Evolutionary conservation across 2,329 filamentous ascomycete genomes (phyloP).

Genomic region (Lachnellula suecica): DNA sequence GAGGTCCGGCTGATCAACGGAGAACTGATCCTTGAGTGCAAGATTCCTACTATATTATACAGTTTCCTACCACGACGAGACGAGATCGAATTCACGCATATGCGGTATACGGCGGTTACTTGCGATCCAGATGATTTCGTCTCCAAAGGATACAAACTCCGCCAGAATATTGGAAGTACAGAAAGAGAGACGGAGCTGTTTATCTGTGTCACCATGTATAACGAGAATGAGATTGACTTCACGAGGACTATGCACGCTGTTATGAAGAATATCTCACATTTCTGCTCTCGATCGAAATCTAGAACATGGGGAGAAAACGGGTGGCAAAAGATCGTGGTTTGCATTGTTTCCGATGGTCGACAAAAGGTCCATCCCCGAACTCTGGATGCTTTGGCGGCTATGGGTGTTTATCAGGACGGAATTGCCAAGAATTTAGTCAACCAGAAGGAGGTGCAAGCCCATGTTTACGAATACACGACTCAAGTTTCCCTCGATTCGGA

Average conservation of each 20-base stretch:
- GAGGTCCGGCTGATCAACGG: constrained; percentile 97
- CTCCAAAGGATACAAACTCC: constrained; percentile 82
- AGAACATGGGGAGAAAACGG: constrained; percentile 95
- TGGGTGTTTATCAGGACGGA: constrained; percentile 97
- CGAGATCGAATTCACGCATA: constrained; percentile 95
- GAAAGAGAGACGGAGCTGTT: constrained; percentile 90
- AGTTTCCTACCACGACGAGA: constrained; percentile 92
- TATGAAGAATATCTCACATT: constrained; percentile 97
- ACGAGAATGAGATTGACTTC: constrained; percentile 95
- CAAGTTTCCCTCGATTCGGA: constrained; percentile 95
- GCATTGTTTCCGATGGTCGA: constrained; percentile 91
- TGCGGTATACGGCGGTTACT: constrained; percentile 98
- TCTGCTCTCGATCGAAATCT: constrained; percentile 88
- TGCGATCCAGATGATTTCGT: constrained; percentile 96
- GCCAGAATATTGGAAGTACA: constrained; percentile 84
- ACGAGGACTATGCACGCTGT: constrained; percentile 98
- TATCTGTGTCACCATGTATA: constrained; percentile 98
- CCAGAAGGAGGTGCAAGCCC: constrained; percentile 88
- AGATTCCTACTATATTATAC: constrained; percentile 97
- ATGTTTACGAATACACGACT: constrained; percentile 98
- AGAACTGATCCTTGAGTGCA: constrained; percentile 96
- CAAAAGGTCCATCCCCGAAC: constrained; percentile 92
- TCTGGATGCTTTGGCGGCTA: constrained; percentile 88
- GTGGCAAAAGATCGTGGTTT: constrained; percentile 99
- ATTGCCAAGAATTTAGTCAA: constrained; percentile 99